A percentile compares a stretch with the other conserved stretches of the same genome.
Evolutionary conservation across 1,284 basidiomycete genomes (phyloP).

Genomic region (Agroathelia rolfsii): DNA sequence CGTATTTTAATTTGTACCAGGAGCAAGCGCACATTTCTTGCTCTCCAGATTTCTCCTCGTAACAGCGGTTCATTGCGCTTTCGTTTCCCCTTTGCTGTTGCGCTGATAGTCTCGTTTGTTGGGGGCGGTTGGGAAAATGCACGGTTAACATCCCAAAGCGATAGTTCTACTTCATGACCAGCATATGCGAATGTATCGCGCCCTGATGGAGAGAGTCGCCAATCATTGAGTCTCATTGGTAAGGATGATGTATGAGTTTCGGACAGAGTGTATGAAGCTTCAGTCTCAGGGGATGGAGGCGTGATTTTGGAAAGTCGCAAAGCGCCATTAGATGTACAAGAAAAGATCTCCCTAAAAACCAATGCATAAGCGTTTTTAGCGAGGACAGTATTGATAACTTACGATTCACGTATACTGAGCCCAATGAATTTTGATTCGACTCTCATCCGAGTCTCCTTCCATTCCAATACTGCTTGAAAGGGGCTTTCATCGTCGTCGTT

Average conservation of each 20-base stretch:
- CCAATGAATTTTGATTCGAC: conserved; percentile 50
- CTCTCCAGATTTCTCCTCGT: conserved; percentile 69
- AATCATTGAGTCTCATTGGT: conserved; percentile 55
- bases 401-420: conserved; percentile 38
- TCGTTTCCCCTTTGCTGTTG: conserved; percentile 42
- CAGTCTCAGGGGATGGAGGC: conserved; percentile 20
- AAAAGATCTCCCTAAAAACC: conserved; percentile 36
- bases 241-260: conserved; percentile 28
- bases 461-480: conserved; percentile 35
- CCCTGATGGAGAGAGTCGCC: conserved; percentile 51
- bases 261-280: conserved; percentile 15
- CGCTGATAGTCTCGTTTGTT: too few relatives aligned
- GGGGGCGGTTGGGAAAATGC: conserved; percentile 39
- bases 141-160: conserved; percentile 69
- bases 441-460: conserved; percentile 55
- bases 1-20: too few relatives aligned
- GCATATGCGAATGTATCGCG: conserved; percentile 64
- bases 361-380: conserved; percentile 11
- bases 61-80: conserved; percentile 60
- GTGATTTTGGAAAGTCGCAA: conserved; percentile 40
- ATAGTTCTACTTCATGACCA: conserved; percentile 83
- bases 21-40: conserved; percentile 53
- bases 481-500: conserved; percentile 30
- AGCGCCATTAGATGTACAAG: conserved; percentile 67
- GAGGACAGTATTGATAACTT: conserved; percentile 10